Evolutionary conservation across 768 basidiomycete species (phyloP).

Genomic region (Mycena kentingensis): DNA sequence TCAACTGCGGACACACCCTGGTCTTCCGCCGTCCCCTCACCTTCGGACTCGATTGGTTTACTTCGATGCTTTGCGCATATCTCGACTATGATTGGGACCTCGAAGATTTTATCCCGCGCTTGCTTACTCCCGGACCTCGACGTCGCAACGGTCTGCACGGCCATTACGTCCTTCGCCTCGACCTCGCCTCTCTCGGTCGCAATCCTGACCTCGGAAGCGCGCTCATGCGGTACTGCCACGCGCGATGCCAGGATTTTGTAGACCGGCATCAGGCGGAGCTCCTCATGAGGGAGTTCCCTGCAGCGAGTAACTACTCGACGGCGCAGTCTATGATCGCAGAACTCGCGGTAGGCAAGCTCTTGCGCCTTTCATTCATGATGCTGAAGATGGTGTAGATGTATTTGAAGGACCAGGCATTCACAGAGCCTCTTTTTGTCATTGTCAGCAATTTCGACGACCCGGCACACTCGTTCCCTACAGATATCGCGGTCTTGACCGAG

Average conservation of each 20-base stretch:
- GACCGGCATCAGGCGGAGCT: too few relatives aligned
- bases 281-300: too few relatives aligned
- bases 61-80: neutral
- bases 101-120: neutral
- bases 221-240: too few relatives aligned
- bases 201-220: too few relatives aligned
- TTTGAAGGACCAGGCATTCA: neutral
- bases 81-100: neutral
- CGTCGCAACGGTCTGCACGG: neutral
- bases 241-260: too few relatives aligned
- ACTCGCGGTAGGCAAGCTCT: too few relatives aligned
- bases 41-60: neutral
- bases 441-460: neutral
- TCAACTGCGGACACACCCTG: neutral
- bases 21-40: neutral
- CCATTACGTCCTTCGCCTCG: neutral
- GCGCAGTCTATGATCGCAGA: too few relatives aligned
- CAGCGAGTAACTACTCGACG: too few relatives aligned
- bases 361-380: neutral
- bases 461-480: neutral
- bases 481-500: neutral
- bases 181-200: too few relatives aligned
- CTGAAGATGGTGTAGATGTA: neutral
- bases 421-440: neutral
- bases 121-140: neutral